phyloP scores from a whole-genome alignment of 2,329 filamentous ascomycete genomes.

The Plectosphaerella plurivora region DNA sequence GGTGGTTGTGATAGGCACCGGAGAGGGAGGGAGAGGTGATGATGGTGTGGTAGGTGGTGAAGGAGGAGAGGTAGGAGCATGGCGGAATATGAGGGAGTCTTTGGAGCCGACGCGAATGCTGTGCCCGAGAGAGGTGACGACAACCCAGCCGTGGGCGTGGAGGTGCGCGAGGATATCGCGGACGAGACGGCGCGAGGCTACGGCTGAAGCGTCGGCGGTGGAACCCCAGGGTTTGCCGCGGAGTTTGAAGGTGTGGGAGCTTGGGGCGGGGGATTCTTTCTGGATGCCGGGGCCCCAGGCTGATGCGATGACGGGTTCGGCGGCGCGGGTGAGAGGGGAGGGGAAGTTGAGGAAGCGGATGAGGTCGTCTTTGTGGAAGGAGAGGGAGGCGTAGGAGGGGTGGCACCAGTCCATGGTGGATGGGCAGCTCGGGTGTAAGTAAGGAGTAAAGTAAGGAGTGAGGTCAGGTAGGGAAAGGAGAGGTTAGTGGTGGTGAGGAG shows the following conservation, averaged over 20 bases:
- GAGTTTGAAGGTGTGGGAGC: constrained; percentile 15
- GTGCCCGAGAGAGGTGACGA: constrained; percentile 9
- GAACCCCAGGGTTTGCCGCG: constrained; percentile 14
- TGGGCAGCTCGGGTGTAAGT: too few species aligned
- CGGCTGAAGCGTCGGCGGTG: constrained; percentile 6
- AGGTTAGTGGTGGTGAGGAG: too few species aligned
- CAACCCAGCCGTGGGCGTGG: constrained; percentile 12
- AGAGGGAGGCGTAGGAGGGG: constrained; percentile 13
- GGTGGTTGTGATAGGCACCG: background rate
- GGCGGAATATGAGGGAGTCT: constrained; percentile 14
- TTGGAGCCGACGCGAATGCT: constrained; percentile 11
- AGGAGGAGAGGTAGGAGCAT: background rate
- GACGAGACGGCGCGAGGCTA: constrained; percentile 13
- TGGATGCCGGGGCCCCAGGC: constrained; percentile 17
- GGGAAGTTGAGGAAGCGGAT: constrained; percentile 18
- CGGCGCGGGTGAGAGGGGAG: constrained; percentile 5
- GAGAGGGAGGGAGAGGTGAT: constrained; percentile 8
- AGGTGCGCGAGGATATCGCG: constrained; percentile 16
- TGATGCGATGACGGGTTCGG: constrained; percentile 13
- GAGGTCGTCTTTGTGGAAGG: constrained; percentile 15
- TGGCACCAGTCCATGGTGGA: background rate
- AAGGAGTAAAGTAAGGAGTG: too few species aligned
- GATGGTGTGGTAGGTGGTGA: background rate
- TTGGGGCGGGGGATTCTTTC: constrained; percentile 3
- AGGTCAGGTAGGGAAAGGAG: too few species aligned